phyloP scores from a whole-genome alignment of 768 basidiomycete genomes.

The Russula olivacea region DNA sequence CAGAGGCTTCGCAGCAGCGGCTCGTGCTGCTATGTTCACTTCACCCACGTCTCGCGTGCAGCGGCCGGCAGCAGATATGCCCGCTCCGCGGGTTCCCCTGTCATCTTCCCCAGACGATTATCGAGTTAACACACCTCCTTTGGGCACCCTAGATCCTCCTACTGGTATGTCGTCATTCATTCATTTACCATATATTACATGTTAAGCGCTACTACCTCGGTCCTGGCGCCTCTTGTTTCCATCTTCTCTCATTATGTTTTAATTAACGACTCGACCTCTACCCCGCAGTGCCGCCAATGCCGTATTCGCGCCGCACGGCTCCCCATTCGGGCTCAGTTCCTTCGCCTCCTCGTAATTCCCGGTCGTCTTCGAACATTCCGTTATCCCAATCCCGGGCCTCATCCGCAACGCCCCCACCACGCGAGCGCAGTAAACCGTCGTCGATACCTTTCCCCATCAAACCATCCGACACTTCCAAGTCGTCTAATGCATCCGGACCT shows the following conservation, averaged over 20 bases:
- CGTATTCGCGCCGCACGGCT: neutral
- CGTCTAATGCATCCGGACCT: conserved; percentile 28
- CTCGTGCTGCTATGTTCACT: conserved; percentile 53
- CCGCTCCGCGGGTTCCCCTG: neutral
- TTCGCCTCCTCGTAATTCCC: neutral
- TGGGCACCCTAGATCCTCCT: conserved; percentile 26
- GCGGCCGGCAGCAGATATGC: conserved; percentile 4
- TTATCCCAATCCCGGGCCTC: conserved; percentile 22
- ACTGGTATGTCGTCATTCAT: conserved; percentile 22
- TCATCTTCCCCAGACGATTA: conserved; percentile 13
- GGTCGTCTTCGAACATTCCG: conserved; percentile 10
- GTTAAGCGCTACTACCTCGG: neutral
- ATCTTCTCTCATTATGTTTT: conserved; percentile 6
- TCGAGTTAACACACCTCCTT: conserved; percentile 32
- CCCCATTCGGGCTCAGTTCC: neutral
- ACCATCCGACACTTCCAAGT: conserved; percentile 22
- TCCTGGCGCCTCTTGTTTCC: neutral
- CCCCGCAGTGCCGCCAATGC: conserved; percentile 15
- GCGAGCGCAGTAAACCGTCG: conserved; percentile 7
- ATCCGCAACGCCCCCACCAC: conserved; percentile 8
- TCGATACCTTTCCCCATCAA: conserved; percentile 28
- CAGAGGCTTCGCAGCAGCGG: conserved; percentile 72
- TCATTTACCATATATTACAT: conserved; percentile 11
- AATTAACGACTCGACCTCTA: neutral
- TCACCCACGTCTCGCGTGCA: conserved; percentile 2